phyloP scores from a whole-genome alignment of 2,329 filamentous ascomycete species.

The Aspergillus sojae region DNA sequence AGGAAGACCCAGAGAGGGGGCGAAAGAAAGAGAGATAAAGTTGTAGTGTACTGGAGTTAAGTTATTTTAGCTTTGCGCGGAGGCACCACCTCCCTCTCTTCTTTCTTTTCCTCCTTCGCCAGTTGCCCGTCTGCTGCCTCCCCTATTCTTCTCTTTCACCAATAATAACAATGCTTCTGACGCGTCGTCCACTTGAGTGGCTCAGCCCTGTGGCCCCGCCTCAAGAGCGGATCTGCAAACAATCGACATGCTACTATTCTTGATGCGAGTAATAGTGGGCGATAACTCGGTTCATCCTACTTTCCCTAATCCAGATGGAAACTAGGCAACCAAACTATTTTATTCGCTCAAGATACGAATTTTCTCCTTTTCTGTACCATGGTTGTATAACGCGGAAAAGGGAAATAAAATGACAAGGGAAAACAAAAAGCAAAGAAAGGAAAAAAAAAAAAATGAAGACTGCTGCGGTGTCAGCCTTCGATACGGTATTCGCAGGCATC shows the following conservation, averaged over 20 bases:
- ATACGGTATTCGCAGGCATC: too few relatives aligned
- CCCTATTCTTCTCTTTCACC: neutral
- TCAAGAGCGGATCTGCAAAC: neutral
- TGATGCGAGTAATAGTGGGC: neutral
- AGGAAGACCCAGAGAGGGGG: neutral
- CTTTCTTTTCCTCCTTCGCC: neutral
- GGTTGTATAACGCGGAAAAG: neutral
- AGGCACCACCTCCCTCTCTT: neutral
- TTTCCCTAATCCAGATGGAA: too few relatives aligned
- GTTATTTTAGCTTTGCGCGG: neutral
- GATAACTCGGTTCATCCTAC: too few relatives aligned
- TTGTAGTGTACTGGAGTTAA: neutral
- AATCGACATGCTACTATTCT: neutral
- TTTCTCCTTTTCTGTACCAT: neutral
- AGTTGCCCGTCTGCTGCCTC: neutral
- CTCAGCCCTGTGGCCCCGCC: slow-evolving; percentile 20
- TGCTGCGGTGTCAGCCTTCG: too few relatives aligned
- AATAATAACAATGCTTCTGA: slow-evolving; percentile 6
- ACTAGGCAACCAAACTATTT: neutral
- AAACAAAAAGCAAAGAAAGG: too few relatives aligned
- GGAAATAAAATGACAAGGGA: too few relatives aligned
- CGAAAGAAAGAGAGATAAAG: neutral
- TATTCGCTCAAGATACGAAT: neutral
- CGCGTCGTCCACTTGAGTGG: slow-evolving; percentile 8
- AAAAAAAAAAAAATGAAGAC: neutral